Percentiles rank a stretch among this genome's conserved stretches.
Conservation (phyloP, 345 rosid genomes). For the Aquilaria sinensis region DNA sequence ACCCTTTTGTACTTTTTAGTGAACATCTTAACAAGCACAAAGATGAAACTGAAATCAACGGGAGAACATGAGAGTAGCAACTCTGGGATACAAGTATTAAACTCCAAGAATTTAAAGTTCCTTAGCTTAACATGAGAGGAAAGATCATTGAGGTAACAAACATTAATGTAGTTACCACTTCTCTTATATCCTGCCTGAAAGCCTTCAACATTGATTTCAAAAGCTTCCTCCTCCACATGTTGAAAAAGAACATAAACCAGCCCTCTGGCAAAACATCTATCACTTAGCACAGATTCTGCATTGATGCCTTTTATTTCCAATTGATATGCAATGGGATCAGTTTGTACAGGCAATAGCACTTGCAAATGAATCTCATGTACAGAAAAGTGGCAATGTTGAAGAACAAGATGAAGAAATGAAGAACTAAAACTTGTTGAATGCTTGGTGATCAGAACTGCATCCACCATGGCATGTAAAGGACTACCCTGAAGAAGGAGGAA, state of each 20-base stretch:
- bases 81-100: slow-evolving; percentile 44
- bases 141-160: slow-evolving; percentile 34
- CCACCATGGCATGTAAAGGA: slow-evolving; percentile 58
- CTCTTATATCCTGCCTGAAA: slow-evolving; percentile 52
- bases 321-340: slow-evolving; percentile 34
- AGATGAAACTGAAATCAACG: slow-evolving; percentile 44
- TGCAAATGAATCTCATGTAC: slow-evolving; percentile 34
- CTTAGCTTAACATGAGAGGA: slow-evolving; percentile 29
- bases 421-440: slow-evolving; percentile 36
- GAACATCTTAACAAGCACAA: slow-evolving; percentile 36
- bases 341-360: slow-evolving; percentile 41
- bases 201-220: slow-evolving; percentile 38
- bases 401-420: slow-evolving; percentile 53
- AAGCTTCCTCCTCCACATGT: slow-evolving; percentile 44
- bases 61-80: slow-evolving; percentile 49
- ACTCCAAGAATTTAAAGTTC: slow-evolving; percentile 46
- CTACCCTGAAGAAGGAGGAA: slow-evolving; percentile 47
- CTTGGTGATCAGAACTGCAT: slow-evolving; percentile 31
- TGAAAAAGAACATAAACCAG: slow-evolving; percentile 38
- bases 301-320: slow-evolving; percentile 45
- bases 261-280: slow-evolving; percentile 47
- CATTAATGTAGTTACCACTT: slow-evolving; percentile 24
- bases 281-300: slow-evolving; percentile 48
- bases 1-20: slow-evolving; percentile 32
- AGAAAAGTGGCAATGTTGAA: slow-evolving; percentile 50